Conservation (phyloP, 805 yeast genomes). For the Lipomyces starkeyi region DNA sequence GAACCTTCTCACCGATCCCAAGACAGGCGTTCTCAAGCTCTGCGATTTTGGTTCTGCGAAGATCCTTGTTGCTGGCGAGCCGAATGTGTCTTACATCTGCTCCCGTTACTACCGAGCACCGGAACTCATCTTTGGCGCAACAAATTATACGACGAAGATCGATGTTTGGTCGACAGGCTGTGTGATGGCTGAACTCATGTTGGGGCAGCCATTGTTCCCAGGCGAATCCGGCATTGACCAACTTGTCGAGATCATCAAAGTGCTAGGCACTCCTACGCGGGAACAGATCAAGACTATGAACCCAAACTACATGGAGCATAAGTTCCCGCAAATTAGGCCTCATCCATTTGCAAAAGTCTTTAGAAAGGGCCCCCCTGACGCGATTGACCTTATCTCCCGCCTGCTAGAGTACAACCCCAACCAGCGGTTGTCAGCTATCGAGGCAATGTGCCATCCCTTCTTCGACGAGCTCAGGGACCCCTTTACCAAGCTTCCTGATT, state of each 20-base stretch:
- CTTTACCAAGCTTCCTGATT: conserved; percentile 51
- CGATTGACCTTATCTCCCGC: conserved; percentile 79
- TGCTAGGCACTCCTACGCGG: conserved; percentile 91
- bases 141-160: conserved; percentile 93
- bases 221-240: conserved; percentile 98
- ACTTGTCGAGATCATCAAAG: conserved; percentile 93
- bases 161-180: conserved; percentile 98
- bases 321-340: conserved; percentile 71
- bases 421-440: conserved; percentile 75
- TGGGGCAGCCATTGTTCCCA: conserved; percentile 97
- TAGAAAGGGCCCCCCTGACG: conserved; percentile 80
- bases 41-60: conserved; percentile 98
- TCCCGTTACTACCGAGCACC: conserved; percentile 98
- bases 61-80: conserved; percentile 84
- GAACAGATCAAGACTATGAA: conserved; percentile 95
- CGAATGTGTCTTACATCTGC: conserved; percentile 95
- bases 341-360: conserved; percentile 68
- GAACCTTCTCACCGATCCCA: conserved; percentile 84
- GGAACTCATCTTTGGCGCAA: conserved; percentile 95
- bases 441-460: conserved; percentile 85
- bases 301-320: conserved; percentile 96
- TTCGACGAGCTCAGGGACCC: conserved; percentile 81
- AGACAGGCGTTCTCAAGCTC: conserved; percentile 80
- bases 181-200: conserved; percentile 94
- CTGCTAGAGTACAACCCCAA: conserved; percentile 92